phyloP scores from a whole-genome alignment of 1,284 basidiomycete species.

The Mycena citricolor region DNA sequence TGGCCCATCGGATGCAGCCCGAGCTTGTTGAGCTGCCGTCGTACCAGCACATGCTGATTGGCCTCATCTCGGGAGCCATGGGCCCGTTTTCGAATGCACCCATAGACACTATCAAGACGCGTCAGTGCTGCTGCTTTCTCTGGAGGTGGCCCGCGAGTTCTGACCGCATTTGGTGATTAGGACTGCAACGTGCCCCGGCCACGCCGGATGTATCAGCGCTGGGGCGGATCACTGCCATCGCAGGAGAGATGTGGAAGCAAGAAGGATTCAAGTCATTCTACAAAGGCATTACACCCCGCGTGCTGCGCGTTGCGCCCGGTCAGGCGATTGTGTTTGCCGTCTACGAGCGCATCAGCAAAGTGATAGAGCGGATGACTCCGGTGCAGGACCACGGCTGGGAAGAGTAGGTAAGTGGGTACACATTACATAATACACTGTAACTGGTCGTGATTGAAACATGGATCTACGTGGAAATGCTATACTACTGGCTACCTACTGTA shows the following conservation, averaged over 20 bases:
- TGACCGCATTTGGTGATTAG: conserved; percentile 34
- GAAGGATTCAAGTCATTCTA: conserved; percentile 93
- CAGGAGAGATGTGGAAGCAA: conserved; percentile 88
- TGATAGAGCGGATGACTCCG: conserved; percentile 71
- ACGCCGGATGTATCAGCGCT: conserved; percentile 71
- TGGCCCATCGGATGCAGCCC: conserved; percentile 78
- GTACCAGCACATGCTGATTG: conserved; percentile 93
- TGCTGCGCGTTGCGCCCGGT: conserved; percentile 94
- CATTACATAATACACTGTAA: conserved; percentile 29
- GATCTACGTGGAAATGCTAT: conserved; percentile 56
- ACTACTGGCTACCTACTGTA: conserved; percentile 25
- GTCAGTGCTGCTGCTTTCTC: conserved; percentile 47
- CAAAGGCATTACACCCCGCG: conserved; percentile 96
- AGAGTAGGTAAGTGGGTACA: no score
- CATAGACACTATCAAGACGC: conserved; percentile 97
- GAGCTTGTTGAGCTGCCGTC: conserved; percentile 77
- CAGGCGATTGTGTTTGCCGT: conserved; percentile 91
- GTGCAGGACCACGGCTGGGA: conserved; percentile 61
- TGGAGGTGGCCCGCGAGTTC: conserved; percentile 1
- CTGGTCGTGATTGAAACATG: conserved; percentile 26
- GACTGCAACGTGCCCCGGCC: conserved; percentile 83
- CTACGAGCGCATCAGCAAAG: conserved; percentile 79
- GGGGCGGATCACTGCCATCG: conserved; percentile 77
- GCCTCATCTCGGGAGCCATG: conserved; percentile 95
- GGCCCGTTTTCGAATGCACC: conserved; percentile 97